Base-by-base conservation (phyloP, 768 basidiomycete species). In the Hypholoma sublateritium region DNA sequence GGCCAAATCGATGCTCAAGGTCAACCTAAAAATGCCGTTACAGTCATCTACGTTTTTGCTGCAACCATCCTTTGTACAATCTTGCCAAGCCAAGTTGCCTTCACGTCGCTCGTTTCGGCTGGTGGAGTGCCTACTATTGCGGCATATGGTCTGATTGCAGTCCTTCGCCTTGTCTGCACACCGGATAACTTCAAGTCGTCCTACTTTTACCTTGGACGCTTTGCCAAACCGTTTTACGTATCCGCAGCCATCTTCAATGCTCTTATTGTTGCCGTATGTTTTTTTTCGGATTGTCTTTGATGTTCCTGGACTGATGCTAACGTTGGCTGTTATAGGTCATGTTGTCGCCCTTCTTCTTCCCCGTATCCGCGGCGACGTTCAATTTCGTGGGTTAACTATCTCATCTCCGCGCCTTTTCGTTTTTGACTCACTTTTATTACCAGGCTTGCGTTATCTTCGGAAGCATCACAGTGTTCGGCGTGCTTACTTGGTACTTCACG, bases 291-390 rank as follows among this genome's bases (percentile, higher is more conserved):
- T 17, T 22, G 43, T 53, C 42, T 46, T 9, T 32, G 45, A 6
- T 35, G 19, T 22, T 53, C 16, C 19, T 57, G 28, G 49, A 66
- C 28, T 24, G 22, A 36, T 8, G 46, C 59, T 62, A 32, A 64
- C 42, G 43, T 48, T 47, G 32, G 5, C 13, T 9, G 19, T 39
- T 24, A 22, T 50, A 91, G 91, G 86, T 89, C 60, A 84, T 88
- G 77, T 77, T 91, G 53, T 94, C 93, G 22, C 94, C 94, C 1
- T 95, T 93, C 77, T 83, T 77, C 69, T 96, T 91, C 77, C 94
- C 94, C 0, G 88, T 92, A 25, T 84, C 77, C 9, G 79, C 87
- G 0, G 70, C 82, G 57, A 87, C 80, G 1, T 93, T 95, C 78
- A 96, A 96, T 71, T 95, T 92, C 65, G 91, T 92, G 59, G 72